Base-by-base conservation (phyloP, 2,329 filamentous ascomycete genomes). In the Calonectria hongkongensis region DNA sequence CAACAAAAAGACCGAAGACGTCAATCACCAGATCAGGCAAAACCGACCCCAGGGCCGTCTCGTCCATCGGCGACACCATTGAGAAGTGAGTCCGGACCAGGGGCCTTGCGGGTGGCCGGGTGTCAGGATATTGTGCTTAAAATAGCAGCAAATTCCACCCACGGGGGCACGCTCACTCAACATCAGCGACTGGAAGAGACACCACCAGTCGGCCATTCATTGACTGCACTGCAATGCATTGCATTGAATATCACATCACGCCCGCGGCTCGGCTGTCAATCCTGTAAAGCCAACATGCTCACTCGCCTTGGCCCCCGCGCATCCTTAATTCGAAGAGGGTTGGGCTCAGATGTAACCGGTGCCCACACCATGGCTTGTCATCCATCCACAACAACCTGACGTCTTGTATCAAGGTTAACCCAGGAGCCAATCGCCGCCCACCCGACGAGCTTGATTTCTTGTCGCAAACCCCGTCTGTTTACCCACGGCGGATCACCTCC, bases 131-230 rank as follows among this genome's bases (percentile, higher is more conserved):
- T 2, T 39, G 30, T 62, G 54, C 66, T 68, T 68, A 68, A 68
- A 68, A 68, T 68, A 68, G 66, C n/a, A 47, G 21, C 54, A 60
- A 54, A 48, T 68, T 43, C 47, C 47, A 50, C 43, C 27, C n/a
- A 36, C 25, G 16, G 30, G 30, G 50, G 21, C 21, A 21, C 50
- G 39, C 66, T 47, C 54, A 15, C 47, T 25, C 66, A 33, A 16
- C 65, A 66, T 36, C 64, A 66, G 62, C 33, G 7, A 28, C n/a
- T 3, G 45, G 33, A 43, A 36, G 33, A 41, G 18, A 63, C 45
- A 28, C 43, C 62, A n/a, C 30, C 28, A 66, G 25, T 30, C 18
- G n/a, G n/a, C 33, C 45, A 36, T 21, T 63, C 58, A 63, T 25
- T 63, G 39, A 41, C 30, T 36, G 21, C 47, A 28, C 21, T 18